A percentile compares a stretch with the other conserved stretches of the same genome.
phyloP scores from a whole-genome alignment of 73 alveolate species.

The Uronychia binucleata region DNA sequence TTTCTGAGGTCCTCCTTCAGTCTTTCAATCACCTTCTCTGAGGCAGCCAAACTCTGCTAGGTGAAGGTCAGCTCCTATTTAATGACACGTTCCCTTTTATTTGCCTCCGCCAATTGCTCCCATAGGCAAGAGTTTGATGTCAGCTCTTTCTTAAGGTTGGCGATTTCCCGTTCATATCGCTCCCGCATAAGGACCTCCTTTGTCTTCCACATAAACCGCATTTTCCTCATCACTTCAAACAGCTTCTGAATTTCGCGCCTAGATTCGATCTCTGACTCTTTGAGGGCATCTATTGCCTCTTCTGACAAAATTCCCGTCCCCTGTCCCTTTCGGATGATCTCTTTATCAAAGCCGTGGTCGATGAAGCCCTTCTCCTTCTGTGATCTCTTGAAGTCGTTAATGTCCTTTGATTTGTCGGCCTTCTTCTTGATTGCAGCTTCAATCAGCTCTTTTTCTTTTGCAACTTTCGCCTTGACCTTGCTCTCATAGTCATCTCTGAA shows the following conservation, averaged over 20 bases:
- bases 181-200: slow-evolving; percentile 44
- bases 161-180: slow-evolving; percentile 85
- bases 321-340: background rate
- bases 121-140: slow-evolving; percentile 86
- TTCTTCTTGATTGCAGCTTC: slow-evolving; percentile 54
- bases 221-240: slow-evolving; percentile 49
- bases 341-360: background rate
- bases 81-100: slow-evolving; percentile 84
- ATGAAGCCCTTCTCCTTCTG: background rate
- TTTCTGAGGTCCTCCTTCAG: slow-evolving; percentile 86
- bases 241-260: background rate
- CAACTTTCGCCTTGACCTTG: slow-evolving; percentile 78
- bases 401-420: slow-evolving; percentile 53
- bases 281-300: background rate
- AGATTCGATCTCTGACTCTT: background rate
- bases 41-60: slow-evolving; percentile 87
- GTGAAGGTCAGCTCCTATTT: slow-evolving; percentile 90
- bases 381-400: slow-evolving; percentile 10
- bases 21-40: slow-evolving; percentile 90
- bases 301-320: background rate
- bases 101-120: slow-evolving; percentile 93
- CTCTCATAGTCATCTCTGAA: slow-evolving; percentile 76
- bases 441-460: slow-evolving; percentile 66
- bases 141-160: slow-evolving; percentile 81
- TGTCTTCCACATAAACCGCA: slow-evolving; percentile 37